Conservation (phyloP, 345 rosid genomes). For the Hypericum androsaemum region DNA sequence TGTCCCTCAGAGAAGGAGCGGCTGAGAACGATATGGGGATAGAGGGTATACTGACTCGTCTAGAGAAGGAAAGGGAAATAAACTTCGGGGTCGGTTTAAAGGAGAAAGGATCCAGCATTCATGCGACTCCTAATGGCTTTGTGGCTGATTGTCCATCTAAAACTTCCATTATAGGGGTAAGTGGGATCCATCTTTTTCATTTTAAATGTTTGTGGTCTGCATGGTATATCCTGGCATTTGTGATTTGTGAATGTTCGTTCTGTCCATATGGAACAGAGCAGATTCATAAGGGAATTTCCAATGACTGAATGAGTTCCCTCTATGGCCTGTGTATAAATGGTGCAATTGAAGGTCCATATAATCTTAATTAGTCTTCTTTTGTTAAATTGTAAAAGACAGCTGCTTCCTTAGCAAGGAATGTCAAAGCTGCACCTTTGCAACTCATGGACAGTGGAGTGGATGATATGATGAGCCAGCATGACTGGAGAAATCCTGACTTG, state of each 20-base stretch:
- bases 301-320: too few species aligned
- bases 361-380: slow-evolving; percentile 19
- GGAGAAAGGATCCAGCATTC: slow-evolving; percentile 28
- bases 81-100: slow-evolving; percentile 49
- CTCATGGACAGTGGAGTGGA: slow-evolving; percentile 14
- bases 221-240: background rate
- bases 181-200: slow-evolving; percentile 6
- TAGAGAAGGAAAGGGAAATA: slow-evolving; percentile 75
- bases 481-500: slow-evolving; percentile 20
- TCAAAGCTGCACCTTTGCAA: slow-evolving; percentile 15
- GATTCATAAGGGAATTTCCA: too few species aligned
- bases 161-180: slow-evolving; percentile 40
- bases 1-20: slow-evolving; percentile 43
- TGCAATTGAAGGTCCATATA: background rate
- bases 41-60: slow-evolving; percentile 68
- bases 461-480: slow-evolving; percentile 14
- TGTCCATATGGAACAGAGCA: too few species aligned
- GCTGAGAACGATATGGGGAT: slow-evolving; percentile 47
- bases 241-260: too few species aligned
- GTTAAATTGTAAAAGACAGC: slow-evolving; percentile 55
- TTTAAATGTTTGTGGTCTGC: background rate
- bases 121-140: slow-evolving; percentile 13
- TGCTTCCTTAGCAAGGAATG: slow-evolving; percentile 30
- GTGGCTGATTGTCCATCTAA: slow-evolving; percentile 26
- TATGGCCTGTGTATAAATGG: too few species aligned